Percentiles rank a stretch among this genome's conserved stretches.
These are phyloP conservation scores for Aschersonia sp. DNA, from an alignment of 2,329 filamentous ascomycete genomes.

Conservation along the genomic window DNA sequence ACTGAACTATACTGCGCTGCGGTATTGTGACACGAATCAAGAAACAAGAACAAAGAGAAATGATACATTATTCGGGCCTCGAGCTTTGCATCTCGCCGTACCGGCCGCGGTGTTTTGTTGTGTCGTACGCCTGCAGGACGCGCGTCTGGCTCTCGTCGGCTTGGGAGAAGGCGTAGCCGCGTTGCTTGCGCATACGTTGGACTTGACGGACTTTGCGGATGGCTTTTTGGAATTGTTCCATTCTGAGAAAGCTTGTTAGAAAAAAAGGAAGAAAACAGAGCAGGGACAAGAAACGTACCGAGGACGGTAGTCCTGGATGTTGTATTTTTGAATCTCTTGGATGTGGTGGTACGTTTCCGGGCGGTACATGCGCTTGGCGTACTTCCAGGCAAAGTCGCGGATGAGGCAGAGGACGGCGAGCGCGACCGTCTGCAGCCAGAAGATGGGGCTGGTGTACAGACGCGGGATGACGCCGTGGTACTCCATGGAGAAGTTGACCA, in stretches of 20 bases:
- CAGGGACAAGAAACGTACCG: constrained; percentile 39
- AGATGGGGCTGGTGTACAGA: constrained; percentile 67
- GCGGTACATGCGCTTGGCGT: constrained; percentile 91
- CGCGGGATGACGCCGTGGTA: constrained; percentile 73
- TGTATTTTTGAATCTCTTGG: constrained; percentile 99
- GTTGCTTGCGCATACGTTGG: constrained; percentile 97
- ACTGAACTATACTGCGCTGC: no score
- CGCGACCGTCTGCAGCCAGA: constrained; percentile 81
- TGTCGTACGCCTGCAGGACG: constrained; percentile 95
- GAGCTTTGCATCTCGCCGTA: constrained; percentile 83
- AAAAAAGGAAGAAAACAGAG: not conserved
- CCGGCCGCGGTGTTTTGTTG: constrained; percentile 75
- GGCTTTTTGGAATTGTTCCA: constrained; percentile 99
- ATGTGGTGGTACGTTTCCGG: constrained; percentile 96
- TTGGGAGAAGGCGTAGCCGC: constrained; percentile 95
- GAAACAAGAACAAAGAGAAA: no score
- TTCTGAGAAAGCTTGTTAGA: constrained; percentile 34
- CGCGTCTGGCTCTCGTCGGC: constrained; percentile 93
- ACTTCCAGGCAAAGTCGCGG: constrained; percentile 93
- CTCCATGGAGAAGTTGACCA: constrained; percentile 66
- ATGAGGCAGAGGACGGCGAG: constrained; percentile 71
- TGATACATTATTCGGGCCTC: constrained; percentile 13
- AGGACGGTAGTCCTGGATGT: constrained; percentile 96
- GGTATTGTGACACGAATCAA: no score
- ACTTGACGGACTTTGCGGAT: constrained; percentile 97